phyloP scores from a whole-genome alignment of 805 yeast species.

The Metschnikowia matae region DNA sequence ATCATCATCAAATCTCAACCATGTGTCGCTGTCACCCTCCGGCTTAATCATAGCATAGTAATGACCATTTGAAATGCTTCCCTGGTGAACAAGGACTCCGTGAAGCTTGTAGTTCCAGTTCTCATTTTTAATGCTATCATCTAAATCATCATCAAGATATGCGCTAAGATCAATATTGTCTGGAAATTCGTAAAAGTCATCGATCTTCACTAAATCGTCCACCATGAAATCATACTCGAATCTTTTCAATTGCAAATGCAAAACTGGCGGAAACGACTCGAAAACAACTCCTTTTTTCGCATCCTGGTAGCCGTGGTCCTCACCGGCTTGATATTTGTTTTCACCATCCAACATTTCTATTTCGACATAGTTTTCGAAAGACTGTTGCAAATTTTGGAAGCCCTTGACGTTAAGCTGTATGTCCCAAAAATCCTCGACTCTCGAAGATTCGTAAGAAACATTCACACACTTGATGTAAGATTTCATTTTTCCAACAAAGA shows the following conservation, averaged over 20 bases:
- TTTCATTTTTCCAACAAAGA: slow-evolving; percentile 96
- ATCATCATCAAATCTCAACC: slow-evolving; percentile 96
- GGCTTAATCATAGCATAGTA: slow-evolving; percentile 90
- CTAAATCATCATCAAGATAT: slow-evolving; percentile 59
- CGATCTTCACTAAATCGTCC: slow-evolving; percentile 84
- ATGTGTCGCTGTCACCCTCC: slow-evolving; percentile 50
- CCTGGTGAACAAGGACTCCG: slow-evolving; percentile 94
- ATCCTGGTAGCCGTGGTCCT: slow-evolving; percentile 85
- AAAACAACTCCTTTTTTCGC: slow-evolving; percentile 96
- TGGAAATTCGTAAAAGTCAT: slow-evolving; percentile 89
- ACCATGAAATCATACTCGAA: slow-evolving; percentile 91
- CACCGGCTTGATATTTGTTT: slow-evolving; percentile 87
- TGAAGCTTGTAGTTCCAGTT: slow-evolving; percentile 80
- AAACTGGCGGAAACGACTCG: slow-evolving; percentile 83
- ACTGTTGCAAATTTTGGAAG: slow-evolving; percentile 61
- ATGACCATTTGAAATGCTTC: slow-evolving; percentile 94
- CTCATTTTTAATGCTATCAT: slow-evolving; percentile 40
- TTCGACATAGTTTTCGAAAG: slow-evolving; percentile 84
- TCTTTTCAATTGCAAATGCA: slow-evolving; percentile 89
- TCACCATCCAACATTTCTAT: slow-evolving; percentile 90
- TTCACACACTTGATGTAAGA: slow-evolving; percentile 88
- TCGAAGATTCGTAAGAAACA: slow-evolving; percentile 88
- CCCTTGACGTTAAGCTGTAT: slow-evolving; percentile 92
- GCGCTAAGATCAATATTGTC: slow-evolving; percentile 76
- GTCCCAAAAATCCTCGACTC: slow-evolving; percentile 97